Conservation (phyloP, 164 flowering plant genomes). For the Magnolia sinica region DNA sequence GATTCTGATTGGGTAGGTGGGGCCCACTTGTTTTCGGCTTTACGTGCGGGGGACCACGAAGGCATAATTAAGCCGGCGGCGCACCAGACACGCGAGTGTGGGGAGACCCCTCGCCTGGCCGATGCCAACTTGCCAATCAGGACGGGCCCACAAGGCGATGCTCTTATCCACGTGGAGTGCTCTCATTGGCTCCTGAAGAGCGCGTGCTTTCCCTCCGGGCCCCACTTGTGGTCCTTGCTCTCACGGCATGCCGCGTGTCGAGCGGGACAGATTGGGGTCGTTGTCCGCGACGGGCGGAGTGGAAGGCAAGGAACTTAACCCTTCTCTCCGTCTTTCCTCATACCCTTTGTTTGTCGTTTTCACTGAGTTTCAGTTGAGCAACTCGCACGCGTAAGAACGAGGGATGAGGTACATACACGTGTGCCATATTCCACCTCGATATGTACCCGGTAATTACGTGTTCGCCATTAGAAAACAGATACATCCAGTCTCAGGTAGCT, state of each 20-base stretch:
- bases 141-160: neutral
- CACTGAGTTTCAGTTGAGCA: neutral
- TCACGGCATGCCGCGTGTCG: slow-evolving; percentile 21
- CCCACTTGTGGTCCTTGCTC: slow-evolving; percentile 20
- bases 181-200: neutral
- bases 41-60: slow-evolving; percentile 1
- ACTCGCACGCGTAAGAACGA: neutral
- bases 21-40: too few species aligned
- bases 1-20: too few species aligned
- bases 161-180: neutral
- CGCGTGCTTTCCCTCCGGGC: slow-evolving; percentile 9
- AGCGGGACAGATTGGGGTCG: slow-evolving; percentile 2
- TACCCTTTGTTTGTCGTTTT: neutral
- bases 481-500: too few species aligned
- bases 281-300: slow-evolving; percentile 8
- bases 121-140: neutral
- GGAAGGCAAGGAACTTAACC: neutral
- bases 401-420: too few species aligned
- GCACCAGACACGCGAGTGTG: neutral
- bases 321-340: neutral
- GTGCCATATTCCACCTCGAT: too few species aligned
- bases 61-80: slow-evolving; percentile 13
- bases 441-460: too few species aligned
- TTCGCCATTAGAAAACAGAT: too few species aligned
- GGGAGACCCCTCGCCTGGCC: neutral